A percentile compares a stretch with the other conserved stretches of the same genome.
Evolutionary conservation across 331 rosid genomes (phyloP).

Genomic region (Erythrophleum ivorense): DNA sequence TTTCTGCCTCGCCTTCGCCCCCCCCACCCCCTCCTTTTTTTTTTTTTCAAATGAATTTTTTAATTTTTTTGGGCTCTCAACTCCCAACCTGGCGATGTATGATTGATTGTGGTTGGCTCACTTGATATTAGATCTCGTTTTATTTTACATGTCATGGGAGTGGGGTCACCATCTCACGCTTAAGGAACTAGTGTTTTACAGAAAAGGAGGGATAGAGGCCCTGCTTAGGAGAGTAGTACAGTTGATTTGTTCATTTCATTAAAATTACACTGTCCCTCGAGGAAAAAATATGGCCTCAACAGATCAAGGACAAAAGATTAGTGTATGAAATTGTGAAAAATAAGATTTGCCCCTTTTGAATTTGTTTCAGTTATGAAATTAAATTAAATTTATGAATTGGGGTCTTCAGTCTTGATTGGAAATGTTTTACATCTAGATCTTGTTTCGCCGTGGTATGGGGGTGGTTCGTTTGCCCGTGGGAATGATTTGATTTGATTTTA

Average conservation of each 20-base stretch:
- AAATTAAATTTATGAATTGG: conserved; percentile 14
- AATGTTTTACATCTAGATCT: neutral
- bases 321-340: conserved; percentile 49
- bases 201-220: conserved; percentile 33
- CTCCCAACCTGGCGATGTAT: neutral
- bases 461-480: neutral
- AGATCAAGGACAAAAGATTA: conserved; percentile 34
- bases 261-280: conserved; percentile 40
- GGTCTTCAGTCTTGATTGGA: neutral
- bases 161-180: conserved; percentile 41
- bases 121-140: conserved; percentile 41
- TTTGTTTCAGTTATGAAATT: conserved; percentile 32
- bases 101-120: conserved; percentile 10
- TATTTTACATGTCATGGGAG: conserved; percentile 43
- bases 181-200: conserved; percentile 41
- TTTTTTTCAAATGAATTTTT: neutral
- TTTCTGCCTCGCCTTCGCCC: neutral
- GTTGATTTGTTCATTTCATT: conserved; percentile 79
- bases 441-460: neutral
- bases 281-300: conserved; percentile 39
- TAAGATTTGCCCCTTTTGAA: conserved; percentile 39
- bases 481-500: neutral
- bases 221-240: conserved; percentile 49
- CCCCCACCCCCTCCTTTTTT: too few relatives aligned
- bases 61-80: neutral